These are phyloP conservation scores for Gastrolobium bilobum DNA, from an alignment of 306 rosid species.

Conservation along the genomic window DNA sequence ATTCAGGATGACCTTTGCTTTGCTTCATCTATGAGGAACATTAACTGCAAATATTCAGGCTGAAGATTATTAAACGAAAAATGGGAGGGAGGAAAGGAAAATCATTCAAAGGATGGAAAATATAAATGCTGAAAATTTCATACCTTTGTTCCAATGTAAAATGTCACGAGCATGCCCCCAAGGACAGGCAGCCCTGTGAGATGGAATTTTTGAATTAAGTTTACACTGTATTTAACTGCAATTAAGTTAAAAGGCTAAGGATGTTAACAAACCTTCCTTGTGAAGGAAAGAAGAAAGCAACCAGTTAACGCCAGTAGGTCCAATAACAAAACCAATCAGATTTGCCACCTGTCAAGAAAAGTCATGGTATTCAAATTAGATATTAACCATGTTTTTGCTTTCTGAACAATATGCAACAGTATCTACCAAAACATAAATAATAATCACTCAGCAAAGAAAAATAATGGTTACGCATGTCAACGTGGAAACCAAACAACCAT, in stretches of 20 bases:
- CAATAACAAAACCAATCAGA: conserved; percentile 92
- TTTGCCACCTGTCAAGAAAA: conserved; percentile 78
- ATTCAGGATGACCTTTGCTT: conserved; percentile 56
- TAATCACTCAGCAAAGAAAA: conserved; percentile 18
- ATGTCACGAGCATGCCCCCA: conserved; percentile 81
- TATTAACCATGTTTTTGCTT: conserved; percentile 14
- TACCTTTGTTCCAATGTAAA: conserved; percentile 94
- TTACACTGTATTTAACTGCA: conserved; percentile 10
- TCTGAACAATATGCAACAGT: conserved; percentile 8
- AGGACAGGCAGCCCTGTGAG: conserved; percentile 80
- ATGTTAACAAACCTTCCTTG: conserved; percentile 69
- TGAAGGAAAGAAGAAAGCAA: conserved; percentile 73
- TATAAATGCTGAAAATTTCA: conserved; percentile 1
- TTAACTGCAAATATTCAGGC: conserved; percentile 65
- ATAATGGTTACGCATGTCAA: conserved; percentile 30
- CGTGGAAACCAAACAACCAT: conserved; percentile 14
- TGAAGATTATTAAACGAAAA: conserved; percentile 32
- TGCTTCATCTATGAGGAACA: conserved; percentile 84
- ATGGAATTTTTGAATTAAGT: conserved; percentile 41
- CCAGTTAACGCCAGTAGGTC: conserved; percentile 83
- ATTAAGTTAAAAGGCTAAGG: conserved; percentile 12
- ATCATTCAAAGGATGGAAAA: background rate
- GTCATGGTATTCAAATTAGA: conserved; percentile 16
- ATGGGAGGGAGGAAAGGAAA: conserved; percentile 15
- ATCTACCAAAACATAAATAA: conserved; percentile 23